These are phyloP conservation scores for Aquilaria sinensis DNA, from an alignment of 345 rosid species.

Conservation along the genomic window DNA sequence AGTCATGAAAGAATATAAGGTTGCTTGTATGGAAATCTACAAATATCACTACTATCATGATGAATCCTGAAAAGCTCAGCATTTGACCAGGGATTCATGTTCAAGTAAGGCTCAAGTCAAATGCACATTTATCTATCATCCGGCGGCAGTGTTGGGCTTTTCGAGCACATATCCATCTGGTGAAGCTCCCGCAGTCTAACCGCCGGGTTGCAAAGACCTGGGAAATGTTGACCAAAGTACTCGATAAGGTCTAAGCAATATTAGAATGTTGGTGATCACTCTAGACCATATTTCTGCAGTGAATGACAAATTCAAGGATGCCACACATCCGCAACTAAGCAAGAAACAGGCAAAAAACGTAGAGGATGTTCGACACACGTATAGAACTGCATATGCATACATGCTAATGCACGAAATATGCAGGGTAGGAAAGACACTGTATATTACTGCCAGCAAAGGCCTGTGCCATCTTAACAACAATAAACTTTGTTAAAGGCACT, in stretches of 20 bases:
- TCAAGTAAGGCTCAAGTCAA: neutral
- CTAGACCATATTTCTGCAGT: neutral
- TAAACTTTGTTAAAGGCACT: too few species aligned
- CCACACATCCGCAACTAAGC: neutral
- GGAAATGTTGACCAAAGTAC: conserved; percentile 3
- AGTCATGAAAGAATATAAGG: too few species aligned
- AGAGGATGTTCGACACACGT: too few species aligned
- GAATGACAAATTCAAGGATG: neutral
- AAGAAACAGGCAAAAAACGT: too few species aligned
- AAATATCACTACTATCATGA: too few species aligned
- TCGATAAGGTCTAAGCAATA: neutral
- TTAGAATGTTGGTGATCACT: neutral
- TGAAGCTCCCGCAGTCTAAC: conserved; percentile 61
- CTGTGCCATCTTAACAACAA: too few species aligned
- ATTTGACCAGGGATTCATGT: neutral
- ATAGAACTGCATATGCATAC: too few species aligned
- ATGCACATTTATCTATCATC: conserved; percentile 31
- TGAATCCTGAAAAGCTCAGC: too few species aligned
- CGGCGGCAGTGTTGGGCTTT: conserved; percentile 65
- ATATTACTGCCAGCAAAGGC: too few species aligned
- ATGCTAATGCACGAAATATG: too few species aligned
- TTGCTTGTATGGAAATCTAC: too few species aligned
- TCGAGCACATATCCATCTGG: conserved; percentile 54
- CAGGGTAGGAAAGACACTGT: too few species aligned
- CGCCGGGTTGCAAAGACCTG: conserved; percentile 75